A percentile compares a stretch with the other conserved stretches of the same genome.
Conservation (phyloP, 2,329 filamentous ascomycete species). For the Ascochyta viciae-villosae region DNA sequence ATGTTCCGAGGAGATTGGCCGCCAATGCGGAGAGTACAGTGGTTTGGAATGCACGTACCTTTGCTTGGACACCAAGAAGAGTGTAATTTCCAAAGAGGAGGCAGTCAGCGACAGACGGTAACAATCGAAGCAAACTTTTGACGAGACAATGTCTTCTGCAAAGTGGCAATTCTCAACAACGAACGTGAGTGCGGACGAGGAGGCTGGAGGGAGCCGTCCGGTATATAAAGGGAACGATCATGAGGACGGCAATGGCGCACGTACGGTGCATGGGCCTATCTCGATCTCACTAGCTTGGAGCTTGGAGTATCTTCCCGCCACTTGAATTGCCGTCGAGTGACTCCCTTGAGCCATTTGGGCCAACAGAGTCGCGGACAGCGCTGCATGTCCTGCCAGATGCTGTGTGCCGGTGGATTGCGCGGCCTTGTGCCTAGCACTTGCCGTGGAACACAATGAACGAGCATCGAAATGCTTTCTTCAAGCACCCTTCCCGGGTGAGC, state of each 20-base stretch:
- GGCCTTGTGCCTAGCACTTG: slow-evolving; percentile 7
- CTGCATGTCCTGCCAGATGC: slow-evolving; percentile 9
- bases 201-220: slow-evolving; percentile 22
- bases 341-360: slow-evolving; percentile 13
- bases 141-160: slow-evolving; percentile 17
- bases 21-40: slow-evolving; percentile 6
- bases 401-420: slow-evolving; percentile 17
- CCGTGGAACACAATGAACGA: slow-evolving; percentile 11
- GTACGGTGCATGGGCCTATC: slow-evolving; percentile 19
- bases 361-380: slow-evolving; percentile 5
- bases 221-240: slow-evolving; percentile 41
- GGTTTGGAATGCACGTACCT: slow-evolving; percentile 19
- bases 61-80: slow-evolving; percentile 5
- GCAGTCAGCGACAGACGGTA: slow-evolving; percentile 34
- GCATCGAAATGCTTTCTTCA: slow-evolving; percentile 5
- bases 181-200: slow-evolving; percentile 35
- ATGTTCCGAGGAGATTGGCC: slow-evolving; percentile 8
- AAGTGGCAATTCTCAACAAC: slow-evolving; percentile 30
- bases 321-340: slow-evolving; percentile 11
- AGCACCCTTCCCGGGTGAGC: slow-evolving; percentile 15
- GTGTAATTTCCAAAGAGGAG: slow-evolving; percentile 16
- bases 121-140: slow-evolving; percentile 7
- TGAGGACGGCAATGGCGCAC: slow-evolving; percentile 24
- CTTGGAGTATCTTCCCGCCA: slow-evolving; percentile 18
- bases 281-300: slow-evolving; percentile 17